Evolutionary conservation across 306 rosid genomes (phyloP), one percentile per base, ranked within the genome.

Genomic region (Geum urbanum): DNA sequence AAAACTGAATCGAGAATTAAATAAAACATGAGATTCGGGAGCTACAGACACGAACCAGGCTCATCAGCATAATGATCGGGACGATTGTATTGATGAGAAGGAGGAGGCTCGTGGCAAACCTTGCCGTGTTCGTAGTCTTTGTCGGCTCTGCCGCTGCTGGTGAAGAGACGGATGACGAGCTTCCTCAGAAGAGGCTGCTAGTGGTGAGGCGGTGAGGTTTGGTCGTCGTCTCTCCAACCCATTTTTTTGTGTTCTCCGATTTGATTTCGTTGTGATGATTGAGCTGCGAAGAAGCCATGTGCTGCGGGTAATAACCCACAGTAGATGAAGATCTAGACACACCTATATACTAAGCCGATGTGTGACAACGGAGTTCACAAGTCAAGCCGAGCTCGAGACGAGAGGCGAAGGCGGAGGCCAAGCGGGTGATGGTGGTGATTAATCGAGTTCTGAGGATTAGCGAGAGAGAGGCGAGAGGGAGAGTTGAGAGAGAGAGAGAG

Each of bases 171-270:
- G 4, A 85, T 73, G 15, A 85, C 86, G 57, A 85, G 89, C 77
- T 86, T 85, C 79, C 89, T 85, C 43, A 85, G 79, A 63, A 82
- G 73, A 43, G 89, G 89, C 77, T 77, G 89, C 56, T 79, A 82
- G 70, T 77, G 83, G 27, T 24, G 27, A 24, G 27, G 2, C 72
- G 79, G 47, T 32, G 86, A 66, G 43, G 77, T 68, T 50, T 77
- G 84, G 58, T 77, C 83, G 47, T 77, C 83, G 74, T 79, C 83
- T 65, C 89, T 77, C 47, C 85, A 82, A 70, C 74, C 74, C 89
- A 85, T 85, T 15, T 2, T 73, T 24, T 24, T 24, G 0, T 0
- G 27, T 24, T 24, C 27, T 58, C 18, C 19, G 32, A 27, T 58
- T 24, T 50, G 53, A 24, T 14, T 61, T 45, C 54, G 37, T 39